Evolutionary conservation across 345 rosid species (phyloP).

Genomic region (Rhizophora apiculata): DNA sequence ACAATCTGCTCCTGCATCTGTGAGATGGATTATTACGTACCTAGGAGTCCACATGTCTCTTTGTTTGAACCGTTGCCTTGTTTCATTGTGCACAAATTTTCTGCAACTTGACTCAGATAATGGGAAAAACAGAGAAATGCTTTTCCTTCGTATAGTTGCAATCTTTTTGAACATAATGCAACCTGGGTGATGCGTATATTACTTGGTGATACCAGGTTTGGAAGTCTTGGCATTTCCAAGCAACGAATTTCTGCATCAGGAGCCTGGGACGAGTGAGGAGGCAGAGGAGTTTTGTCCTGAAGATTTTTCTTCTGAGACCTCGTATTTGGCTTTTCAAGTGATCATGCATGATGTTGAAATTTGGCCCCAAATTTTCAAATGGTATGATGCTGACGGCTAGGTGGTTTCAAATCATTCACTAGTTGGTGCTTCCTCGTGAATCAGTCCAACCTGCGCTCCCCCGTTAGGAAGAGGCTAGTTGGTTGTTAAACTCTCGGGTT

Average conservation of each 20-base stretch:
- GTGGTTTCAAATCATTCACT: neutral
- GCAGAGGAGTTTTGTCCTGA: slow-evolving; percentile 40
- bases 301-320: neutral
- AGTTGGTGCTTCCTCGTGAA: neutral
- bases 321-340: neutral
- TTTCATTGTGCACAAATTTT: too few relatives aligned
- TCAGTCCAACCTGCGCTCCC: neutral
- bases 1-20: too few relatives aligned
- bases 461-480: neutral
- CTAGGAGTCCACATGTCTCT: too few relatives aligned
- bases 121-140: too few relatives aligned
- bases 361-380: neutral
- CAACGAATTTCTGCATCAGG: slow-evolving; percentile 80
- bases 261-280: slow-evolving; percentile 72
- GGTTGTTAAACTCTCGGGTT: neutral
- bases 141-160: neutral
- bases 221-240: slow-evolving; percentile 92
- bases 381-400: neutral
- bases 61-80: too few relatives aligned
- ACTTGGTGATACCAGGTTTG: slow-evolving; percentile 43
- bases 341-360: neutral
- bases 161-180: neutral
- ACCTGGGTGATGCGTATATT: neutral
- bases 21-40: too few relatives aligned
- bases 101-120: too few relatives aligned